Base-by-base conservation (phyloP, 148 eudicot genomes). In the Amaranthus hypochondriacus region DNA sequence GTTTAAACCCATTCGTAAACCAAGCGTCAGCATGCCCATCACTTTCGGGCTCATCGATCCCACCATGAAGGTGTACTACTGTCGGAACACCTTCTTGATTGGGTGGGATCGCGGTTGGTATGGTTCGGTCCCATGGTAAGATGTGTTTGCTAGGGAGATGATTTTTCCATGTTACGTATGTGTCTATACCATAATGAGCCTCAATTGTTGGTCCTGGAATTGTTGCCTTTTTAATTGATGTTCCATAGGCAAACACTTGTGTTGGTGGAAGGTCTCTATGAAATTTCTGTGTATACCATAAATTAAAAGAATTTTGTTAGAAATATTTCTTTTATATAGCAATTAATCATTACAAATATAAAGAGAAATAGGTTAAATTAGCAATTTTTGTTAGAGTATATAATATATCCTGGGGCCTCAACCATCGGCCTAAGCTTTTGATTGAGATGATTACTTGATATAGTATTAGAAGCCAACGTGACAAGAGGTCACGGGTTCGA, bases 141-240 rank as follows among this genome's bases (percentile, higher is more conserved):
- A 90, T 87, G 87, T 90, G 96, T 48, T 81, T 66, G 18, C 75
- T 21, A 21, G 96, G 96, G 76, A 91, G 93, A 74, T 82, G 73
- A 75, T 89, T 91, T 78, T 54, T 56, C 96, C 96, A 90, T 21
- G 65, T 84, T 50, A 90, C 72, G 68, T 78, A 73, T 0, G 92
- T 85, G 78, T 68, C 70, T 9, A 87, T 63, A 10, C 88, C 89
- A 4, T 85, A 85, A 8, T 84, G 81, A 71, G 90, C 86, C 69
- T 87, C 90, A 63, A 90, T 88, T 54, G 92, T 88, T 4, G 96
- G 96, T 5, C 96, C 96, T 0, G 96, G 96, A 6, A 90, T 81
- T 0, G 96, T 75, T 62, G 96, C 96, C 0, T 77, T 62, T 65
- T 2, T 47, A 70, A 62, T 50, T 0, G 86, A 72, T 71, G 77